Conservation (phyloP, 176 grass and related monocot genomes). For the Otatea glauca region DNA sequence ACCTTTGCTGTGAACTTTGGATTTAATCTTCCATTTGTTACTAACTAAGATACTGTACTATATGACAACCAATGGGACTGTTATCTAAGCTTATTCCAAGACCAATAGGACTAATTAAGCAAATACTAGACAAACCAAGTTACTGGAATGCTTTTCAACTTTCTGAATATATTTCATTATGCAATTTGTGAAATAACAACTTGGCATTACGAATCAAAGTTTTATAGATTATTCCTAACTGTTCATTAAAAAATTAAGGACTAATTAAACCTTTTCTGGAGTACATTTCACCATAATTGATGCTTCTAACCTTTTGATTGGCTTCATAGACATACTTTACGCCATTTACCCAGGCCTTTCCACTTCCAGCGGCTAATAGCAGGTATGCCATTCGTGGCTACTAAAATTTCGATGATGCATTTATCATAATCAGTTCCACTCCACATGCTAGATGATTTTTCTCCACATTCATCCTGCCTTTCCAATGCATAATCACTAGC, state of each 20-base stretch:
- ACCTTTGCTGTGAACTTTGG: background rate
- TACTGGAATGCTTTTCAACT: background rate
- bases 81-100: background rate
- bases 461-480: background rate
- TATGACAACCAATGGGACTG: background rate
- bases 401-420: background rate
- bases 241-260: background rate
- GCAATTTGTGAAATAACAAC: no score
- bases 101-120: background rate
- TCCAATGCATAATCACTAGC: slow-evolving; percentile 4
- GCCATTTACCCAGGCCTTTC: background rate
- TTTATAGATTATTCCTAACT: background rate
- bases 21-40: background rate
- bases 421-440: background rate
- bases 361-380: background rate
- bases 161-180: background rate
- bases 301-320: background rate
- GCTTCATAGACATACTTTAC: background rate
- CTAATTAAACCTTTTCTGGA: background rate
- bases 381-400: background rate
- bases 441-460: background rate
- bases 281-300: background rate
- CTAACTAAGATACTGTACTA: background rate
- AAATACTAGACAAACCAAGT: background rate
- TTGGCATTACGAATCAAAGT: background rate